Evolutionary conservation across 371 early-diverging fungal species (phyloP).

Genomic region (Mucor circinelloides): DNA sequence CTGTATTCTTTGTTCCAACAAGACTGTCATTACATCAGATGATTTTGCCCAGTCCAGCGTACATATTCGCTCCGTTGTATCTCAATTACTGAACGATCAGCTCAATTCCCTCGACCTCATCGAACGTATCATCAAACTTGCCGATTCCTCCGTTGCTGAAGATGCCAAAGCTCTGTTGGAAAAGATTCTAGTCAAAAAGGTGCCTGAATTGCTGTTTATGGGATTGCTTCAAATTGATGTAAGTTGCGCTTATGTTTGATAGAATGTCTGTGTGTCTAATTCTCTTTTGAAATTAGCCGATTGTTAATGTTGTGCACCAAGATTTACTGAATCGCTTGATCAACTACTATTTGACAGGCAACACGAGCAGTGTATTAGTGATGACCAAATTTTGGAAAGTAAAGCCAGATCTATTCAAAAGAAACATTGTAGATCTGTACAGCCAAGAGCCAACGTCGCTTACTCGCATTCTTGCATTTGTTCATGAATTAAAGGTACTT

Average conservation of each 20-base stretch:
- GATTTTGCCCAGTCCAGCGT: slow-evolving; percentile 55
- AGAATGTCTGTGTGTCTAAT: background rate
- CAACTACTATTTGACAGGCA: slow-evolving; percentile 69
- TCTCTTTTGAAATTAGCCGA: slow-evolving; percentile 30
- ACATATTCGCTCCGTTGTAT: slow-evolving; percentile 53
- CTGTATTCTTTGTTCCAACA: slow-evolving; percentile 48
- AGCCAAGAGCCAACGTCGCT: slow-evolving; percentile 71
- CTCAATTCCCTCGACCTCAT: slow-evolving; percentile 83
- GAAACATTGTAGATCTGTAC: slow-evolving; percentile 76
- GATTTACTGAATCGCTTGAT: slow-evolving; percentile 70
- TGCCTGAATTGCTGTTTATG: slow-evolving; percentile 78
- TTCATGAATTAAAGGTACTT: slow-evolving; percentile 85
- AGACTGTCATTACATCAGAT: slow-evolving; percentile 55
- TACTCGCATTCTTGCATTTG: slow-evolving; percentile 78
- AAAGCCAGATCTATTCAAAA: slow-evolving; percentile 61
- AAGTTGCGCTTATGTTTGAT: background rate
- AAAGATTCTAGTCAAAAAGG: slow-evolving; percentile 56
- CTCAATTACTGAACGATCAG: slow-evolving; percentile 55
- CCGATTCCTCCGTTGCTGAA: slow-evolving; percentile 63
- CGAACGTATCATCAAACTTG: slow-evolving; percentile 66
- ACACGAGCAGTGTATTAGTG: slow-evolving; percentile 70
- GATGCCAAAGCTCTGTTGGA: slow-evolving; percentile 73
- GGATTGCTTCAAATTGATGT: slow-evolving; percentile 74
- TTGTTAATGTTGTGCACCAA: slow-evolving; percentile 67
- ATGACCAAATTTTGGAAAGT: slow-evolving; percentile 78